Base-by-base conservation (phyloP, 306 rosid species). In the Astragalus glycyphyllos region DNA sequence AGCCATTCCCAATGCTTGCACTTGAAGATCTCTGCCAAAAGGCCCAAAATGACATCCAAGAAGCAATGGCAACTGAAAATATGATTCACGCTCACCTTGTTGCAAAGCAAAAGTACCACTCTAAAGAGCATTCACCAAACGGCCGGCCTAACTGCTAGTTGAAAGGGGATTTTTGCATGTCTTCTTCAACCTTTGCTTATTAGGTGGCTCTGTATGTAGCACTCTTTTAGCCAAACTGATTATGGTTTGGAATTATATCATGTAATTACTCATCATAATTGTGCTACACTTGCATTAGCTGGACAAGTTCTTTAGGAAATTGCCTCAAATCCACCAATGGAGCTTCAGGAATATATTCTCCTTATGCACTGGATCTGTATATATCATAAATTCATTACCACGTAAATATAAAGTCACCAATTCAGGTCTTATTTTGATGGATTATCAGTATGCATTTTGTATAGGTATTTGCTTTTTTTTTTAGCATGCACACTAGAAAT, bases 1-100 rank as follows among this genome's bases (percentile, higher is more conserved):
- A 92, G 77, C 98, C 98, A 56, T 92, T 92, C 82, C 83, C 98
- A 20, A 83, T 88, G 92, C 95, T 89, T 53, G 92, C 92, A 58
- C 92, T 92, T 8, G 94, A 89, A 53, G 98, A 83, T 2, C 84
- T 87, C 60, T 92, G 98, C 74, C 60, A 54, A 23, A 66, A 74
- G 62, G 92, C 86, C 26, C 88, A 73, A 50, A 60, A 20, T 13
- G 91, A 86, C 63, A 80, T 92, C 60, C 74, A 84, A 56, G 98
- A 92, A 80, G 89, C 96, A 11, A 40, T 86, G 11, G 74, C 69
- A 8, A 65, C 77, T 0, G 83, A 82, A 71, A 82, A 73, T 55
- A 63, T 69, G 75, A 88, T 92, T 74, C 82, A 68, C 9, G 72
- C 82, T 0, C 84, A 66, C 58, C 81, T 92, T 40, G 74, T 70